Base-by-base conservation (phyloP, 371 early-diverging fungal genomes). In the Mortierella sp. region DNA sequence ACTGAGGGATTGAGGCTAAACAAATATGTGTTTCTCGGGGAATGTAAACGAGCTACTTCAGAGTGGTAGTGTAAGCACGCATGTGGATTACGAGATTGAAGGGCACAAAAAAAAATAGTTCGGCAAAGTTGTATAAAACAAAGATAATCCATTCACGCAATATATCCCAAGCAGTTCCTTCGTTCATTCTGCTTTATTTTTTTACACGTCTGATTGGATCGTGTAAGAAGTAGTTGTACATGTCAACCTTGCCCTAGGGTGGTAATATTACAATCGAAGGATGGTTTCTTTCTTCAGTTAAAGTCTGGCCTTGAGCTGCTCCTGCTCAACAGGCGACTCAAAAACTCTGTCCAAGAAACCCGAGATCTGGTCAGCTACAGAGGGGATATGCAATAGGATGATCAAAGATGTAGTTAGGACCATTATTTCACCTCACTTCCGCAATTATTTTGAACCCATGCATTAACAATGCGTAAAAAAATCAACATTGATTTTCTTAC, bases 311-410 rank as follows among this genome's bases (percentile, higher is more conserved):
- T 73, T 73, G 11, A 60, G 70, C 16, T 24, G 38, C 29, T 80
- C 76, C 16, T 43, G 63, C n/a, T 51, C 63, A 27, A 16, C 71
- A 4, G 35, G 75, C 49, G 74, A 41, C 16, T n/a, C 72, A 60
- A 38, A 58, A 12, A 49, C 27, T 21, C 71, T 46, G 71, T 81
- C 74, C 58, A 81, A 68, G 75, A 81, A 81, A 21, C 54, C 70
- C 38, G 81, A 81, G 81, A 81, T 77, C 11, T 74, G 27, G 14
- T 81, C 44, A 12, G 81, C 81, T 81, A 35, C 8, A 18, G 16
- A 18, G n/a, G 12, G 35, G 8, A 48, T 46, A 46, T 29, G 24
- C 29, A 44, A 32, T 3, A 75, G 14, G 29, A 32, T 6, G 6
- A 56, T 44, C 3, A 29, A 18, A 11, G 10, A 46, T 48, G 14